Conservation (phyloP, 148 eudicot species). For the Camellia sinensis region DNA sequence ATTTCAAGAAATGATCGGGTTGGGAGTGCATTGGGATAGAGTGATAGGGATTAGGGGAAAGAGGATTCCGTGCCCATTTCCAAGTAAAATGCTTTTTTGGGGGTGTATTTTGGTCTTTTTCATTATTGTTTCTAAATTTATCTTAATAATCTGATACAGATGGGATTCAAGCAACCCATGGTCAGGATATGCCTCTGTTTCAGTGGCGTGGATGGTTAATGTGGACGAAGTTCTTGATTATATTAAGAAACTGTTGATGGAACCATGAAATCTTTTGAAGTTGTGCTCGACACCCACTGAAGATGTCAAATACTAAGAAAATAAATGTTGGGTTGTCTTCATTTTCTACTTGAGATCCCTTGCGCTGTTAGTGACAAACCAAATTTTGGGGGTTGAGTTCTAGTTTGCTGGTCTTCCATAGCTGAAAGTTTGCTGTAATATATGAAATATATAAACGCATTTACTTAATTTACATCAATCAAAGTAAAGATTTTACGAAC, state of each 20-base stretch:
- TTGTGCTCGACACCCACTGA: neutral
- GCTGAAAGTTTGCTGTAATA: neutral
- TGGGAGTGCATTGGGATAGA: too few species aligned
- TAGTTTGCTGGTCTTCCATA: neutral
- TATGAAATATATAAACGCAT: too few species aligned
- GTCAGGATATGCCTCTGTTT: constrained; percentile 70
- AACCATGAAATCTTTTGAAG: constrained; percentile 33
- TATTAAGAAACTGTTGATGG: constrained; percentile 58
- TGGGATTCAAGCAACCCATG: constrained; percentile 73
- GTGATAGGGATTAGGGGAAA: too few species aligned
- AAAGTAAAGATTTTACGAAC: too few species aligned
- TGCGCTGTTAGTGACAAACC: neutral
- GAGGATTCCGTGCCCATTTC: too few species aligned
- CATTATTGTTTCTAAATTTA: too few species aligned
- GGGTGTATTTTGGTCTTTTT: too few species aligned
- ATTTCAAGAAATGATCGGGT: too few species aligned
- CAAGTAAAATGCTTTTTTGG: neutral
- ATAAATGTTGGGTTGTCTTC: neutral
- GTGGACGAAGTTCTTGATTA: constrained; percentile 57
- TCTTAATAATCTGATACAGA: constrained; percentile 30
- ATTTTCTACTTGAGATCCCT: neutral
- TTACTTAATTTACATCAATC: too few species aligned
- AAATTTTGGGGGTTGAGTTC: neutral
- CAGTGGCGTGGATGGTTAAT: constrained; percentile 82
- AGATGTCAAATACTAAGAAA: neutral